These are phyloP conservation scores for Brassica incana DNA, from an alignment of 345 rosid species.

Conservation along the genomic window DNA sequence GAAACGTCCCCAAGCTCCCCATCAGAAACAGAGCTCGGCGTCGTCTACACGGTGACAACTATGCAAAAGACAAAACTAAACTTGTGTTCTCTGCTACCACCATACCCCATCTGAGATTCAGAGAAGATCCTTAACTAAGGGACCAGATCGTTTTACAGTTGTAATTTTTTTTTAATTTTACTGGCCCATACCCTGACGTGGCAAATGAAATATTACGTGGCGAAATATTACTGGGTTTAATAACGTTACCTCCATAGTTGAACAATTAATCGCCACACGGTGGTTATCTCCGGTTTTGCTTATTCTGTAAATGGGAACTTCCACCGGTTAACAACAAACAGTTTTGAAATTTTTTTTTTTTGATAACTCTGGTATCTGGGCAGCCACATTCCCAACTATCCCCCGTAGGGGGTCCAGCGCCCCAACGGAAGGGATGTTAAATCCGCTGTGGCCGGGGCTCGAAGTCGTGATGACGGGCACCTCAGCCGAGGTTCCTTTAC, in stretches of 20 bases:
- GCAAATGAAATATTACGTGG: slow-evolving; percentile 16
- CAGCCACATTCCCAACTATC: no score
- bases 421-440: no score
- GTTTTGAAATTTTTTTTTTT: slow-evolving; percentile 1
- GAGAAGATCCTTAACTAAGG: not conserved
- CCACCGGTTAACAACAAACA: slow-evolving; percentile 10
- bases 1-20: slow-evolving; percentile 67
- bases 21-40: slow-evolving; percentile 28
- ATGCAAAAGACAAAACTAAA: not conserved
- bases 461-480: no score
- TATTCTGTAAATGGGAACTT: slow-evolving; percentile 29
- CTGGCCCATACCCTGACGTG: slow-evolving; percentile 16
- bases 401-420: no score
- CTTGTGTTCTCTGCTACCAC: not conserved
- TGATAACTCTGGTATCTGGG: no score
- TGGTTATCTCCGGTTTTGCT: slow-evolving; percentile 11
- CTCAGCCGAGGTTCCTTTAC: no score
- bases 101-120: slow-evolving; percentile 26
- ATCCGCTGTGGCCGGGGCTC: no score
- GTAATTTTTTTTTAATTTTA: not conserved
- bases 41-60: not conserved
- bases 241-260: slow-evolving; percentile 24
- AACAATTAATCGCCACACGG: slow-evolving; percentile 17
- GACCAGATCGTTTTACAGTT: not conserved
- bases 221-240: not conserved